Evolutionary conservation across 2,329 filamentous ascomycete species (phyloP).

Genomic region (Arthrinium phaeospermum): DNA sequence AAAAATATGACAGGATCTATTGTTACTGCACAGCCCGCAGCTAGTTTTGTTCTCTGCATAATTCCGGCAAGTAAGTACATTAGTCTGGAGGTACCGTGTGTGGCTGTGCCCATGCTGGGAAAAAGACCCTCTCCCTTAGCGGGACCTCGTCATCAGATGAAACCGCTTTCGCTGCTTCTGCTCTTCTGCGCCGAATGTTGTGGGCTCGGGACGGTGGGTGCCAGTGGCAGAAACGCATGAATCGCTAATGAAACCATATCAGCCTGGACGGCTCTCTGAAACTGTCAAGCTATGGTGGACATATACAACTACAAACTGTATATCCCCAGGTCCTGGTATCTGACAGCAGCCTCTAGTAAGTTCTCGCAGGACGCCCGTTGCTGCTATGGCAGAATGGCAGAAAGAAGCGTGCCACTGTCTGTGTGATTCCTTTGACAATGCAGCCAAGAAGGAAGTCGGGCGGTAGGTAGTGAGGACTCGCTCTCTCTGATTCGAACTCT

Average conservation of each 20-base stretch:
- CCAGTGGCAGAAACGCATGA: slow-evolving; percentile 8
- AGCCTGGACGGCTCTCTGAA: slow-evolving; percentile 3
- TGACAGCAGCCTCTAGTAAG: background rate
- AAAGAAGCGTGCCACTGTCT: background rate
- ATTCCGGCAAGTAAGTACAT: background rate
- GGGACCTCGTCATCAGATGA: slow-evolving; percentile 14
- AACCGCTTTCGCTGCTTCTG: background rate
- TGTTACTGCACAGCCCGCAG: background rate
- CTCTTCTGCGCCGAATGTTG: slow-evolving; percentile 13
- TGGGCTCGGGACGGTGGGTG: background rate
- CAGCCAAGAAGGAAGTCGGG: background rate
- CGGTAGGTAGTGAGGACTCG: background rate
- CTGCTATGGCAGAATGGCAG: background rate
- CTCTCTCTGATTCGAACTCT: slow-evolving; percentile 1
- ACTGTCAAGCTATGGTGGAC: background rate
- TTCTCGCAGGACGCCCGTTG: background rate
- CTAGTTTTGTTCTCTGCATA: background rate
- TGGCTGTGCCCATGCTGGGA: background rate
- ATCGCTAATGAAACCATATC: slow-evolving; percentile 17
- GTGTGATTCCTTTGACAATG: background rate
- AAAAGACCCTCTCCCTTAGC: background rate
- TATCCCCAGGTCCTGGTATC: background rate
- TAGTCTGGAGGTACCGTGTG: background rate
- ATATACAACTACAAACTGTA: background rate
- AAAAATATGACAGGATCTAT: background rate